These are phyloP conservation scores for Oryza glaberrima DNA, from an alignment of 176 grass and related monocot genomes.

Conservation along the genomic window DNA sequence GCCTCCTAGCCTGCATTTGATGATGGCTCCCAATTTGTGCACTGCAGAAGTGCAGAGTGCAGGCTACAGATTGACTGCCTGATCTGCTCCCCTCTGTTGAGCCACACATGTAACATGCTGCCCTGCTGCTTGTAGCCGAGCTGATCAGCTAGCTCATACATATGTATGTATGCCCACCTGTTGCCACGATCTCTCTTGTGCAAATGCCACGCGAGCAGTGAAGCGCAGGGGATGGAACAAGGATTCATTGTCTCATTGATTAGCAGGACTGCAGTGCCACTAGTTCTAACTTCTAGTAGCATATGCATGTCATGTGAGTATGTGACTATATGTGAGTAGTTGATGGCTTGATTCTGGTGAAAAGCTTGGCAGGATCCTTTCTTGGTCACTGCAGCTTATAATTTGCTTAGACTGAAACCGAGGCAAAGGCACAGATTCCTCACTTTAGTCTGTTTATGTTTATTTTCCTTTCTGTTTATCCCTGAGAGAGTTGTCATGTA, in stretches of 20 bases:
- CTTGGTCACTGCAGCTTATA: slow-evolving; percentile 13
- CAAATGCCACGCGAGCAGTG: background rate
- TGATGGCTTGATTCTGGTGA: too few relatives aligned
- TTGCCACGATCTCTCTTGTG: background rate
- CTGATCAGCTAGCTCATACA: background rate
- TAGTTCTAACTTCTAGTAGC: background rate
- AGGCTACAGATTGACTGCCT: background rate
- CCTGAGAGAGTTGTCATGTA: background rate
- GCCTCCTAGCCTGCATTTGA: background rate
- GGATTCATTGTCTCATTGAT: background rate
- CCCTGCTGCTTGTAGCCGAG: background rate
- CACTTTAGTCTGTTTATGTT: background rate
- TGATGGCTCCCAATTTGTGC: background rate
- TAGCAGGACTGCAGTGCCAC: background rate
- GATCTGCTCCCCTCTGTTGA: background rate
- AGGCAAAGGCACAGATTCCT: slow-evolving; percentile 1
- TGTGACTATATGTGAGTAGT: too few relatives aligned
- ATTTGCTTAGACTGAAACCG: slow-evolving; percentile 3
- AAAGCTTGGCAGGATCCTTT: too few relatives aligned
- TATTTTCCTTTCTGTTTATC: background rate
- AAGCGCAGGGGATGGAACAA: background rate
- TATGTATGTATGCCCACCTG: background rate
- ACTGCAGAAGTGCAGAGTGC: background rate
- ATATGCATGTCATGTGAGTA: too few relatives aligned
- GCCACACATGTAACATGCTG: slow-evolving; percentile 26